Percentiles rank a stretch among this genome's conserved stretches.
Conservation (phyloP, 495 filamentous ascomycete species). For the Aspergillus hancockii region DNA sequence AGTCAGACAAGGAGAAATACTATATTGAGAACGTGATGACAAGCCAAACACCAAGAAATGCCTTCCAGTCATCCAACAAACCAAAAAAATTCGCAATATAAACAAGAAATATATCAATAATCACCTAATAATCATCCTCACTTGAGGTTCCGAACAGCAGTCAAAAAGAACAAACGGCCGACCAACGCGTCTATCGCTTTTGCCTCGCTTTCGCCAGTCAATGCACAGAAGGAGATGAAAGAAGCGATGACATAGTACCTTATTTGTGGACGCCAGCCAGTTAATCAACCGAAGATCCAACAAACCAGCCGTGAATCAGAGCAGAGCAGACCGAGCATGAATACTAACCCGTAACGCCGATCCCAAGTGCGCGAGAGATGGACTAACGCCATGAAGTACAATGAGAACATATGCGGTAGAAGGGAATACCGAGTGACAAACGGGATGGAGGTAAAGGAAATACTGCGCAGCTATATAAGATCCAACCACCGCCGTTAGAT, state of each 20-base stretch:
- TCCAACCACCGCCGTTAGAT: background rate
- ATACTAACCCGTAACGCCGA: background rate
- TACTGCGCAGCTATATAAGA: background rate
- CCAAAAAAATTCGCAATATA: background rate
- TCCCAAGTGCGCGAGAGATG: background rate
- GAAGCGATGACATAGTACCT: background rate
- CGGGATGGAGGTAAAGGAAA: background rate
- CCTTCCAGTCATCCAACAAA: background rate
- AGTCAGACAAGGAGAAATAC: background rate
- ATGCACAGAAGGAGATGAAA: slow-evolving; percentile 3
- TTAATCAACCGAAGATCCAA: background rate
- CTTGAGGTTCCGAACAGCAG: background rate
- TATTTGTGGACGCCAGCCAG: slow-evolving; percentile 1
- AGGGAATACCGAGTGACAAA: background rate
- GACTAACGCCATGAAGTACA: slow-evolving; percentile 1
- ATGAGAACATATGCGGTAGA: background rate
- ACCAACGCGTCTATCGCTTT: slow-evolving; percentile 5
- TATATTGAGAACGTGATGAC: background rate
- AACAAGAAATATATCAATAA: background rate
- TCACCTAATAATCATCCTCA: background rate
- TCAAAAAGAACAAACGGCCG: background rate
- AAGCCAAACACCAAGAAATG: slow-evolving; percentile 1
- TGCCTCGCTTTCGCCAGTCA: slow-evolving; percentile 6
- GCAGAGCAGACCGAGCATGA: background rate
- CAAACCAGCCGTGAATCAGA: background rate